Base-by-base conservation (phyloP, 2,329 filamentous ascomycete species). In the Calonectria pauciramosa region DNA sequence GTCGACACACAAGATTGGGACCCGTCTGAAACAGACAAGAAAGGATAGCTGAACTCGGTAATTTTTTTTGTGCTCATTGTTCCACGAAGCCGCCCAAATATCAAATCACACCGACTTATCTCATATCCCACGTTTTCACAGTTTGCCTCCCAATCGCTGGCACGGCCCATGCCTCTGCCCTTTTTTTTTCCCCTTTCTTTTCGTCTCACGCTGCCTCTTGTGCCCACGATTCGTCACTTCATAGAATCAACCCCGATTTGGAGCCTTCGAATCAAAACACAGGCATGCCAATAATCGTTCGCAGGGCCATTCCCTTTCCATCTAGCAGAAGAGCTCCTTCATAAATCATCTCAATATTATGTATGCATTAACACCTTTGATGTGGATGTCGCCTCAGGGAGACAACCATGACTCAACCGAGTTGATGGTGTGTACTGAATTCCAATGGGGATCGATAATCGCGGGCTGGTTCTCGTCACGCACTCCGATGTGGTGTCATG, bases 311-410 rank as follows among this genome's bases (percentile, higher is more conserved):
- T 38, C 16, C 56, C 56, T 26, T 63, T 38, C 36, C 56, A 63
- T 11, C 36, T 13, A 11, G 23, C 56, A 10, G 23, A 26, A 38
- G 13, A 41, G 10, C n/a, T 30, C 34, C 23, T 28, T 44, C 54
- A 41, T 44, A 32, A 41, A 14, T 52, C 51, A 32, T 60, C n/a
- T 41, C 23, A 41, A 52, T 28, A 54, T 65, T 70, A 51, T 60
- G 20, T 71, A 56, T 68, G 51, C 59, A 67, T 68, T 68, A 60
- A 67, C 18, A 34, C 30, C 26, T 41, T 28, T 16, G n/a, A 20
- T 28, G 38, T 13, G 36, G 30, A 47, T 54, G 34, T 26, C 16
- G 36, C 20, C 30, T 51, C 34, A n/a, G 2, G 23, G 34, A 20
- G 38, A 32, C 44, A 14, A 16, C 28, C 23, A 16, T 47, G 32